These are phyloP conservation scores for Botryotinia globosa DNA, from an alignment of 2,329 filamentous ascomycete species.

Conservation along the genomic window DNA sequence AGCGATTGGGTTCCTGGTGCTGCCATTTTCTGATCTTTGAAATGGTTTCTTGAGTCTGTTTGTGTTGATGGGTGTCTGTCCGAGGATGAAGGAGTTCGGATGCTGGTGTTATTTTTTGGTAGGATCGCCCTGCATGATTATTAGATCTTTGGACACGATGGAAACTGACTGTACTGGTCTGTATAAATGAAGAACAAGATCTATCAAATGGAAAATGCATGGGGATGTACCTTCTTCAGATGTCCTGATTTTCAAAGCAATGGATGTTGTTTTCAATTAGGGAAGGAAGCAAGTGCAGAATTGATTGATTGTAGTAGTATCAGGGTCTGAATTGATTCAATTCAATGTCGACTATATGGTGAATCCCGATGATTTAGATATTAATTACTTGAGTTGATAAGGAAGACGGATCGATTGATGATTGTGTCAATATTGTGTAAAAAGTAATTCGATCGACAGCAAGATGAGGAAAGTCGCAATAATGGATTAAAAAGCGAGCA, in stretches of 20 bases:
- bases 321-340: not conserved
- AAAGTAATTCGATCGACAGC: not conserved
- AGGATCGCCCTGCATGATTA: not conserved
- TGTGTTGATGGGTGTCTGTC: not conserved
- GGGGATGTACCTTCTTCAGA: not conserved
- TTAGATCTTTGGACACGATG: not conserved
- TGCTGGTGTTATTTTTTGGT: not conserved
- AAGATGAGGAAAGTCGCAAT: not conserved
- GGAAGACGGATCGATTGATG: not conserved
- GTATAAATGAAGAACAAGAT: not conserved
- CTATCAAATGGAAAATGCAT: not conserved
- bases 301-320: not conserved
- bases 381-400: not conserved
- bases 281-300: not conserved
- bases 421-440: not conserved
- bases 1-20: slow-evolving; percentile 18
- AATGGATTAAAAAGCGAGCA: slow-evolving; percentile 5
- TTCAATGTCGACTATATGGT: not conserved
- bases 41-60: not conserved
- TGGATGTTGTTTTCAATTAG: not conserved
- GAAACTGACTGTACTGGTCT: not conserved
- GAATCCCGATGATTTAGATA: not conserved
- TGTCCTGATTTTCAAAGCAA: not conserved
- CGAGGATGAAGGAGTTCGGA: not conserved
- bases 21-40: slow-evolving; percentile 7